Conservation (phyloP, 257 asterid genomes). For the Scutellaria baicalensis region DNA sequence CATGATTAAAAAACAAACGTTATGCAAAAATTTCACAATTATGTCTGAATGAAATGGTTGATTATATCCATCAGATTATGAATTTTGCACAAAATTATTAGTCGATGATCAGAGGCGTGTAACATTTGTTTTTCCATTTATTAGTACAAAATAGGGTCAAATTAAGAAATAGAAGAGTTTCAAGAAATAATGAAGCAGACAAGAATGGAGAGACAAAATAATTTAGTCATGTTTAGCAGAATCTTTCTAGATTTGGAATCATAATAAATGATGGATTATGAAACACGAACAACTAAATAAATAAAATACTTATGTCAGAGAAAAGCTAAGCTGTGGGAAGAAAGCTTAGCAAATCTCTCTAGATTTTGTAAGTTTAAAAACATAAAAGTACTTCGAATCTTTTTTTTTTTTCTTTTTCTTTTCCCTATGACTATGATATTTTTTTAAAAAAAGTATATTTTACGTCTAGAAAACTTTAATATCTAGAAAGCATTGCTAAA, state of each 20-base stretch:
- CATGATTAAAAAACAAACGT: too few species aligned
- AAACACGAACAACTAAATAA: background rate
- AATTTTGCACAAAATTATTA: too few species aligned
- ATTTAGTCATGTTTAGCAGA: background rate
- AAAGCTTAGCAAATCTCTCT: background rate
- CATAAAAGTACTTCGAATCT: background rate
- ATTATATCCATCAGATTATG: too few species aligned
- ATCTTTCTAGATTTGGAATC: background rate
- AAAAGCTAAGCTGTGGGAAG: background rate
- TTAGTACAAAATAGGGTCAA: background rate
- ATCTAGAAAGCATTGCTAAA: too few species aligned
- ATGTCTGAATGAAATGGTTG: background rate
- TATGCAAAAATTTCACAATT: too few species aligned
- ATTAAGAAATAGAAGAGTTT: background rate
- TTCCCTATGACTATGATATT: background rate
- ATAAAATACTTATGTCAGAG: background rate
- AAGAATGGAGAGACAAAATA: conserved; percentile 4
- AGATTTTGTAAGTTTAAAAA: background rate
- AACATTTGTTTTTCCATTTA: too few species aligned
- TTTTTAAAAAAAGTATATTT: background rate
- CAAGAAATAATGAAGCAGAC: background rate
- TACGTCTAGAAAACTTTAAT: too few species aligned
- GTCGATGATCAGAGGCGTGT: too few species aligned
- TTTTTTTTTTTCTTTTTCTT: background rate
- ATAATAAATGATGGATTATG: background rate